Base-by-base conservation (phyloP, 208 protist genomes). In the Trypanosomatidae sp. region DNA sequence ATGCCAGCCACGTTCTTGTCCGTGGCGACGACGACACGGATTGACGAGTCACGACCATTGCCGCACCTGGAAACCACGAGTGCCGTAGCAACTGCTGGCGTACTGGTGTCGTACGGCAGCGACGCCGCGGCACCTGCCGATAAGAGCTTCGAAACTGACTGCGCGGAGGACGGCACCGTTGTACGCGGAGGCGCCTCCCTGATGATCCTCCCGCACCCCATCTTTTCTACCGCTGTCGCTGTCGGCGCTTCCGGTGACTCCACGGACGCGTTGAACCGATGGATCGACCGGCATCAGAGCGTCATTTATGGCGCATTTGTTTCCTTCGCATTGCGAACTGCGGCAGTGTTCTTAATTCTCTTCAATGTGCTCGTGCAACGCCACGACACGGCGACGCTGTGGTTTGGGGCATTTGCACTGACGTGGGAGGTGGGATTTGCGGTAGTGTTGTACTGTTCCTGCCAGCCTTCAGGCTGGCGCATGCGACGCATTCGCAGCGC, bases 361-460 rank as follows among this genome's bases (percentile, higher is more conserved):
- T 15, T 17, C 25, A 19, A 46, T 55, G 43, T 69, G 5, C 36
- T 60, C 1, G 36, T 10, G 5, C 36, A 71, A 17, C 43, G 15
- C 30, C 60, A 2, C 22, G 25, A 55, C 19, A 12, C 17, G n/a
- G 39, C 30, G 12, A 15, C 62, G 2, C 5, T 50, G 41, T 25
- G 2, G 36, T 71, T 55, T 39, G 52, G 44, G 10, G 22, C 59
- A 1, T 25, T 69, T 25, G 41, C 19, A 33, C 12, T 68, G 2
- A 30, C 39, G 49, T 73, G 69, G 66, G 69, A 75, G 28, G 22
- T 60, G 2, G 41, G 15, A 7, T 46, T 25, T n/a, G 41, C 39
- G 25, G 65, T 47, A 8, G 39, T 67, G 22, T 44, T 80, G 46
- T 1, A 19, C 17, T 55, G 65, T 6, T 80, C 75, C 1, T 71